Conservation (phyloP, 257 asterid genomes). For the Solanum rostratum region DNA sequence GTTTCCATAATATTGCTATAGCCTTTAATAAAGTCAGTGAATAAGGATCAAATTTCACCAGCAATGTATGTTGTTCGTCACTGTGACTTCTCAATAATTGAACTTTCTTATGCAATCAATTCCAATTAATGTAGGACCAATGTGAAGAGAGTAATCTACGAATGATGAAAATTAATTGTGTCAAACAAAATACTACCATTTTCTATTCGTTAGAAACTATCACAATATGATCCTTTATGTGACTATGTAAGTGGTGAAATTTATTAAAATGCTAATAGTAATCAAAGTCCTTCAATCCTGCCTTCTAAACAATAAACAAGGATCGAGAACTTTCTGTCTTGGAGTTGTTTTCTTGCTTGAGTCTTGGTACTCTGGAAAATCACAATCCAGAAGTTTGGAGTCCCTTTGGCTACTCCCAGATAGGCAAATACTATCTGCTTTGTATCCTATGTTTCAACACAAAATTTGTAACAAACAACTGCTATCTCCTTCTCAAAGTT, state of each 20-base stretch:
- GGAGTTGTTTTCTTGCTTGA: not conserved
- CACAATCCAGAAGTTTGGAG: not conserved
- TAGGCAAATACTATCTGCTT: not conserved
- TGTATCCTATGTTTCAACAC: too few species aligned
- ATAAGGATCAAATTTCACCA: not conserved
- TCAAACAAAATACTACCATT: not conserved
- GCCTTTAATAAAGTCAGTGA: not conserved
- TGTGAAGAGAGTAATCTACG: not conserved
- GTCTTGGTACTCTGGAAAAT: not conserved
- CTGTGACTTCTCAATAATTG: not conserved
- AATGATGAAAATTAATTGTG: not conserved
- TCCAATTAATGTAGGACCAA: not conserved
- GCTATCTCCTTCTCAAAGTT: too few species aligned
- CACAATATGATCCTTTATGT: not conserved
- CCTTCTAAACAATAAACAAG: not conserved
- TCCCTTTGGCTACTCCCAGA: not conserved
- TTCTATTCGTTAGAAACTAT: not conserved
- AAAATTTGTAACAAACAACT: too few species aligned
- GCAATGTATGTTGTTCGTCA: not conserved
- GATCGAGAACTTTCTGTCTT: not conserved
- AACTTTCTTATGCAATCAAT: not conserved
- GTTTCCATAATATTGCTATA: not conserved
- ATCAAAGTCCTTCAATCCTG: not conserved
- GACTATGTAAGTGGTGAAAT: not conserved
- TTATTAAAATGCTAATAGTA: not conserved